Base-by-base conservation (phyloP, 768 basidiomycete genomes). In the Rhodotorula babjevae region DNA sequence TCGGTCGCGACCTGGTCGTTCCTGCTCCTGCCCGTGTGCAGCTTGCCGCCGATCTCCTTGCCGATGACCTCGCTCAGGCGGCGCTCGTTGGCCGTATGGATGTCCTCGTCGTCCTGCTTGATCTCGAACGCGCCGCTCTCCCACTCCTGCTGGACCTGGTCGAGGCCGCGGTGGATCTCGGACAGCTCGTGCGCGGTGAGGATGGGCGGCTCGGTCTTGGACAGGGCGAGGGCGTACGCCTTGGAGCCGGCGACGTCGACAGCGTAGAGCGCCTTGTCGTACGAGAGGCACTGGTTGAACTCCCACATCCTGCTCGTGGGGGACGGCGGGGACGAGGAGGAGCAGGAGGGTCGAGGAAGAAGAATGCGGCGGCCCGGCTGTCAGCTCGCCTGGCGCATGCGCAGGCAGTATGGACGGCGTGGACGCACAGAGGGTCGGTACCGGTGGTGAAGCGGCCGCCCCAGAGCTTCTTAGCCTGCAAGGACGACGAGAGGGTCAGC, bases 1-100 rank as follows among this genome's bases (percentile, higher is more conserved):
- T 99, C 96, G 2, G 96, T 99, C 8, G 95, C 93, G 72, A 97
- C 95, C 81, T 99, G 96, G 80, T 99, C 96, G 81, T 99, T 99
- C 65, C 96, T 87, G 63, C 93, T 95, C 71, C 96, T 87, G 42
- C 96, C 96, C 0, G 96, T 99, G 80, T 99, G 96, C 56, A 99
- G 84, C 82, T 98, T 99, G 7, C 96, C 96, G 11, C 92, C 25
- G 92, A 77, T 82, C 42, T 81, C 86, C 23, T 90, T 84, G 0
- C 96, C 96, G 65, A 98, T 92, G 65, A 99, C 82, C 82, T 99
- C 95, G 73, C 88, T 91, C 76, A 99, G 82, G 55, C 96, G 87
- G 60, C 96, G 88, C 80, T 99, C 96, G 79, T 98, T 99, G 65
- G 96, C 96, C 21, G 96, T 99, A 81, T 98, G 95, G 71, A 99